Base-by-base conservation (phyloP, 2,329 filamentous ascomycete species). In the Penicillium polonicum region DNA sequence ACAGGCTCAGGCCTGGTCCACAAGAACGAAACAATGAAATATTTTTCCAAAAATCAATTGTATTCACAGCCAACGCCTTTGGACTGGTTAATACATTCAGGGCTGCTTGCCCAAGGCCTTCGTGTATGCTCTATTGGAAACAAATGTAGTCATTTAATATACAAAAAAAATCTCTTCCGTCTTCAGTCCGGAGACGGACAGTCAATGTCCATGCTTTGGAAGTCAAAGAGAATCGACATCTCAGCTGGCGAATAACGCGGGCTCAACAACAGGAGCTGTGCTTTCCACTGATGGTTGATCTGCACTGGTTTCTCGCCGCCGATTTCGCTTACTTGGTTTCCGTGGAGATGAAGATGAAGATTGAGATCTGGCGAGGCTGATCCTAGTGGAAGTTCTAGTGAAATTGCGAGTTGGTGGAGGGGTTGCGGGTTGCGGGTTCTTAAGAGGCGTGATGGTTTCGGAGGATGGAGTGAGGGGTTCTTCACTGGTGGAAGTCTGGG, bases 341-440 rank as follows among this genome's bases (percentile, higher is more conserved):
- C 45, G 42, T 13, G 35, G 10, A 17, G 42, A 35, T 27, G 36
- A 35, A 19, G 48, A 27, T 38, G 48, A 25, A 2, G 23, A 9
- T 29, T 50, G 45, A 2, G 55, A 35, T 53, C 21, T 57, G 27
- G 51, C 27, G 10, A 57, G 55, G 27, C 33, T 42, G 25, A 60
- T 49, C 39, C 52, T 53, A 10, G 48, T 56, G 6, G 62, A 48
- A 42, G 57, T 60, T 49, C 59, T 51, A 45, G 59, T 58, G 42
- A 66, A 66, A 39, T 55, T 51, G 44, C 60, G 55, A 27, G 41
- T 64, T 10, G 44, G 45, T 10, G 59, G 31, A 7, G 57, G 41
- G 4, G 29, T 35, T 27, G 44, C 27, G 25, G 53, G 9, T 52
- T 60, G 39, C 7, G 35, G 33, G 48, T 21, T 21, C 2, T 52